Evolutionary conservation across 441 rosid species (phyloP), one percentile per base, ranked within the genome.

Genomic region (Populus hybrid): DNA sequence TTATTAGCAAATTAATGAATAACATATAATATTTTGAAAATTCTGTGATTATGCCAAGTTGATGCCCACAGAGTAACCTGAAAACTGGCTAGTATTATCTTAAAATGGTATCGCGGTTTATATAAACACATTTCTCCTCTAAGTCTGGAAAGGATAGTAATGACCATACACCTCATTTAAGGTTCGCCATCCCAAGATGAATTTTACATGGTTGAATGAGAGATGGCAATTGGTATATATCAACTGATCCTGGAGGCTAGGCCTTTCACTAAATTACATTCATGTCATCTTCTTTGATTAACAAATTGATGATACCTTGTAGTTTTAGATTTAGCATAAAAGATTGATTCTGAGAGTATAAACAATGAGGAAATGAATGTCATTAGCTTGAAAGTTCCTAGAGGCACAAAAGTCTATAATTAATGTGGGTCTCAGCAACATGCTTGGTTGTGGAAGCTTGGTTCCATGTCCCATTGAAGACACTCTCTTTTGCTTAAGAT

Each of bases 341-440:
- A 32, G 61, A n/a, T 23, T n/a, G 81, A 38, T 67, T 7, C 30
- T 24, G 14, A 38, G 63, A 61, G 30, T 70, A 23, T 10, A 42
- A 53, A 53, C 50, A 53, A 53, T 3, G 61, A 42, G 12, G 64
- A 68, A 76, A 9, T n/a, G 19, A 64, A 12, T 28, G 32, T 67
- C 24, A 26, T 11, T 74, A 42, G 12, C 38, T 4, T 42, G 19
- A 50, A 46, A 80, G 46, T 75, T 78, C 75, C 12, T 65, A 38
- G 34, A 74, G 75, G 76, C 78, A 73, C 40, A 79, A 63, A 79
- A 53, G 82, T 73, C 71, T 63, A 68, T 28, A 28, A 28, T 28
- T 36, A 35, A 32, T 24, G 81, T 76, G 82, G 81, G 77, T 67
- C 73, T 76, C 42, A 35, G 24, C 40, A 40, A 53, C 75, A 59